These are phyloP conservation scores for Diaporthe vaccinii DNA, from an alignment of 2,329 filamentous ascomycete genomes.

Conservation along the genomic window DNA sequence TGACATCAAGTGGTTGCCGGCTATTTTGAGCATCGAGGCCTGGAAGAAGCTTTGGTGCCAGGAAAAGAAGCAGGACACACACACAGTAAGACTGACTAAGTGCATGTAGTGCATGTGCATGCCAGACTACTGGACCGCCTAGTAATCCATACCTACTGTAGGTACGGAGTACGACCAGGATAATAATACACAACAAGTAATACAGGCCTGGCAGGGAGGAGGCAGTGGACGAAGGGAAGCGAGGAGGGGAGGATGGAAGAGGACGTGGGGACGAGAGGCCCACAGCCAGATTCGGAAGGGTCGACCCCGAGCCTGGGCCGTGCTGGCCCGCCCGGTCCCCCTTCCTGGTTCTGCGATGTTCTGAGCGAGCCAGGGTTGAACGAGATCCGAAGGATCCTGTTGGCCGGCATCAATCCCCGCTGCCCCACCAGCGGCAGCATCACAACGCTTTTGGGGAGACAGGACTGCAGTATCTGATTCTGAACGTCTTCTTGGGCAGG, in stretches of 20 bases:
- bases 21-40: not conserved
- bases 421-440: not conserved
- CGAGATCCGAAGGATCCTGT: slow-evolving; percentile 8
- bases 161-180: too few relatives aligned
- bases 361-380: not conserved
- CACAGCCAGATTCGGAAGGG: slow-evolving; percentile 1
- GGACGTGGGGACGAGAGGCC: not conserved
- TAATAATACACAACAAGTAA: too few relatives aligned
- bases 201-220: not conserved
- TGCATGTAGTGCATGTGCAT: slow-evolving; percentile 15
- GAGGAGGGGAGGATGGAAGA: not conserved
- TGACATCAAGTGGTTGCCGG: slow-evolving; percentile 13
- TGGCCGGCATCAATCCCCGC: not conserved
- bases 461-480: slow-evolving; percentile 1
- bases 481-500: not conserved
- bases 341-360: too few relatives aligned
- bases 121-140: not conserved
- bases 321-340: not conserved
- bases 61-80: slow-evolving; percentile 1
- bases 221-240: not conserved
- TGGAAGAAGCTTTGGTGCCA: not conserved
- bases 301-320: not conserved
- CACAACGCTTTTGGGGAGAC: slow-evolving; percentile 3
- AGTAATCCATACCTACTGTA: not conserved
- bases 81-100: slow-evolving; percentile 16